Conservation (phyloP, 2,329 filamentous ascomycete species). For the Arthrobotrys pseudoclavata region DNA sequence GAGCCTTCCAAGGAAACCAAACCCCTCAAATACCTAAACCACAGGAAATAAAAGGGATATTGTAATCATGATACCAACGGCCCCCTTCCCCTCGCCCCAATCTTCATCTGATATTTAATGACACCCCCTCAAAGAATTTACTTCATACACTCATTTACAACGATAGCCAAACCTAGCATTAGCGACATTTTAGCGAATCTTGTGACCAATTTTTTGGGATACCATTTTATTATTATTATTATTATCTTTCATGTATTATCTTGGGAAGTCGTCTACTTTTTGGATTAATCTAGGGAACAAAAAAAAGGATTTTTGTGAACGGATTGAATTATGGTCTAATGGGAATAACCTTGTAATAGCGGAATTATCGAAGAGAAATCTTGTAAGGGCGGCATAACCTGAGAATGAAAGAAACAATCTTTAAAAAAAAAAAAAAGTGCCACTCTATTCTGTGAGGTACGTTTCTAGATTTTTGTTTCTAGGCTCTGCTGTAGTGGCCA, state of each 20-base stretch:
- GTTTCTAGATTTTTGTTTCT: not conserved
- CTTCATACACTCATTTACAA: slow-evolving; percentile 56
- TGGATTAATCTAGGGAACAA: slow-evolving; percentile 17
- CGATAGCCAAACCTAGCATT: slow-evolving; percentile 34
- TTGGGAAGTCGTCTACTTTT: slow-evolving; percentile 36
- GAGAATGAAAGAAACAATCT: slow-evolving; percentile 31
- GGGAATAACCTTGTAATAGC: slow-evolving; percentile 10
- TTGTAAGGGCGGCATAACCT: slow-evolving; percentile 6
- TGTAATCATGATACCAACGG: slow-evolving; percentile 60
- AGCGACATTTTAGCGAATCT: slow-evolving; percentile 54
- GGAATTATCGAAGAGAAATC: slow-evolving; percentile 27
- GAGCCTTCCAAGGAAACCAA: not conserved
- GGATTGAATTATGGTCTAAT: slow-evolving; percentile 40
- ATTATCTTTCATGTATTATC: slow-evolving; percentile 50
- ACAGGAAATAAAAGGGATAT: slow-evolving; percentile 30
- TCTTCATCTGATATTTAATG: slow-evolving; percentile 46
- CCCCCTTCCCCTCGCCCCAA: not conserved
- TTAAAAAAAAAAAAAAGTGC: slow-evolving; percentile 1
- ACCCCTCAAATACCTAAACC: not conserved
- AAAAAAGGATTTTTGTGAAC: slow-evolving; percentile 19
- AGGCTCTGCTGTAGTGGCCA: not conserved
- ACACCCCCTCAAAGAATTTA: slow-evolving; percentile 28
- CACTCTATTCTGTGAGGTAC: not conserved
- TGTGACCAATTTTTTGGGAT: slow-evolving; percentile 46
- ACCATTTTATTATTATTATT: slow-evolving; percentile 5